A percentile compares a stretch with the other conserved stretches of the same genome.
Conservation (phyloP, 2,329 filamentous ascomycete species). For the Exophiala mesophila region DNA sequence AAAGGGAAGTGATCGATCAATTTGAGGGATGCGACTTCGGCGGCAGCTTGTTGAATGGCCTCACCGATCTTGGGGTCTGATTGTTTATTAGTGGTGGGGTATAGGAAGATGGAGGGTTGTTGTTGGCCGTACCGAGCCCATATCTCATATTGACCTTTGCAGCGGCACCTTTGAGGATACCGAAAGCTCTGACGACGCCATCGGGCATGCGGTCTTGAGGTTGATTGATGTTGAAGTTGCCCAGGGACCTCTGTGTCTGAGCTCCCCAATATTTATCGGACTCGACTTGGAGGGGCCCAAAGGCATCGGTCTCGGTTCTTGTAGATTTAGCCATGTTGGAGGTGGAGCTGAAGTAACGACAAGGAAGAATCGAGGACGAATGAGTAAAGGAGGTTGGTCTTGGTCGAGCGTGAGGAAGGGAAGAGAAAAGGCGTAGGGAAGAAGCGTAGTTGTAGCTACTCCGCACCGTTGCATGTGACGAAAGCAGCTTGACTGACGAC, state of each 20-base stretch:
- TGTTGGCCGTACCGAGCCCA: slow-evolving; percentile 60
- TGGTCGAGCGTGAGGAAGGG: slow-evolving; percentile 11
- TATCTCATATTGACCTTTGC: slow-evolving; percentile 93
- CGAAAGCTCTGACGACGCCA: slow-evolving; percentile 86
- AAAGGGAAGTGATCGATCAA: slow-evolving; percentile 96
- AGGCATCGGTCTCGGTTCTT: slow-evolving; percentile 92
- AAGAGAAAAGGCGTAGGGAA: slow-evolving; percentile 16
- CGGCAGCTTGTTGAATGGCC: slow-evolving; percentile 90
- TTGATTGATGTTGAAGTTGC: slow-evolving; percentile 99
- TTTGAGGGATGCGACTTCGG: slow-evolving; percentile 89
- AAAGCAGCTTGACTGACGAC: slow-evolving; percentile 8
- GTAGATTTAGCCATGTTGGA: slow-evolving; percentile 37
- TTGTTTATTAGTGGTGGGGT: slow-evolving; percentile 21
- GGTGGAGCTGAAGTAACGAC: slow-evolving; percentile 20
- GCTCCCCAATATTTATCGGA: slow-evolving; percentile 92
- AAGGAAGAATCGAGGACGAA: slow-evolving; percentile 4
- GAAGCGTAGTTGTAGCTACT: slow-evolving; percentile 17
- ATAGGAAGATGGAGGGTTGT: neutral
- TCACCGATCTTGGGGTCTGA: slow-evolving; percentile 80
- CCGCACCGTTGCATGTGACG: slow-evolving; percentile 22
- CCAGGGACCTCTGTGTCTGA: slow-evolving; percentile 60
- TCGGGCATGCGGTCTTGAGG: slow-evolving; percentile 97
- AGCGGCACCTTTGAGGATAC: slow-evolving; percentile 94
- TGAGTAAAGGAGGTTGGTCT: neutral
- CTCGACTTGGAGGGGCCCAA: slow-evolving; percentile 77